These are phyloP conservation scores for Leishmania braziliensis DNA, from an alignment of 208 protist species.

Conservation along the genomic window DNA sequence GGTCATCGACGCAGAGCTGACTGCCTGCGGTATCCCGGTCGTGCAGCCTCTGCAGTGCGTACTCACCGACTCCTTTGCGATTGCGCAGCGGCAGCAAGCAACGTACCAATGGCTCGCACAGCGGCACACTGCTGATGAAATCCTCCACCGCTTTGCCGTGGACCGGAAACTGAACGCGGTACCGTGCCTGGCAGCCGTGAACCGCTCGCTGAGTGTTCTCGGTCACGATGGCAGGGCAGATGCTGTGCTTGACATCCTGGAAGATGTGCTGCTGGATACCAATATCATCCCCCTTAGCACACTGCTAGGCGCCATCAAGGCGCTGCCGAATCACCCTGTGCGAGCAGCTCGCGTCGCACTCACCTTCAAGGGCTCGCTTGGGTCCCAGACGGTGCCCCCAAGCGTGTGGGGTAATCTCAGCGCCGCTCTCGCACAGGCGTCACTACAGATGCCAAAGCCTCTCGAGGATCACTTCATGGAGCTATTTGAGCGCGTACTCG, in stretches of 20 bases:
- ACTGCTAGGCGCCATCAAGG: slow-evolving; percentile 37
- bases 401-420: slow-evolving; percentile 41
- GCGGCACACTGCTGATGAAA: slow-evolving; percentile 45
- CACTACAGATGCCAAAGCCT: slow-evolving; percentile 42
- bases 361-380: slow-evolving; percentile 33
- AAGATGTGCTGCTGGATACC: slow-evolving; percentile 49
- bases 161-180: slow-evolving; percentile 59
- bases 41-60: slow-evolving; percentile 42
- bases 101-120: slow-evolving; percentile 72
- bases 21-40: slow-evolving; percentile 17
- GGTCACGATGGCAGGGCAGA: slow-evolving; percentile 34
- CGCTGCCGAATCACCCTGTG: slow-evolving; percentile 33
- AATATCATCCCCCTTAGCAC: slow-evolving; percentile 41
- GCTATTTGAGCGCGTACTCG: slow-evolving; percentile 60
- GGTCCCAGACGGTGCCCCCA: slow-evolving; percentile 24
- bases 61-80: slow-evolving; percentile 48
- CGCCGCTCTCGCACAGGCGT: slow-evolving; percentile 44
- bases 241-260: slow-evolving; percentile 50
- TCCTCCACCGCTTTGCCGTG: slow-evolving; percentile 61
- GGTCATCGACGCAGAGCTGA: slow-evolving; percentile 24
- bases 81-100: slow-evolving; percentile 58
- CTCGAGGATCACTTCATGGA: slow-evolving; percentile 63
- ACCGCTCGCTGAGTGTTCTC: slow-evolving; percentile 49
- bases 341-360: slow-evolving; percentile 41
- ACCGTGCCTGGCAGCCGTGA: slow-evolving; percentile 55